Evolutionary conservation across 345 rosid genomes (phyloP), one percentile per base, ranked within the genome.

Genomic region (Psidium friedrichsthalianum): DNA sequence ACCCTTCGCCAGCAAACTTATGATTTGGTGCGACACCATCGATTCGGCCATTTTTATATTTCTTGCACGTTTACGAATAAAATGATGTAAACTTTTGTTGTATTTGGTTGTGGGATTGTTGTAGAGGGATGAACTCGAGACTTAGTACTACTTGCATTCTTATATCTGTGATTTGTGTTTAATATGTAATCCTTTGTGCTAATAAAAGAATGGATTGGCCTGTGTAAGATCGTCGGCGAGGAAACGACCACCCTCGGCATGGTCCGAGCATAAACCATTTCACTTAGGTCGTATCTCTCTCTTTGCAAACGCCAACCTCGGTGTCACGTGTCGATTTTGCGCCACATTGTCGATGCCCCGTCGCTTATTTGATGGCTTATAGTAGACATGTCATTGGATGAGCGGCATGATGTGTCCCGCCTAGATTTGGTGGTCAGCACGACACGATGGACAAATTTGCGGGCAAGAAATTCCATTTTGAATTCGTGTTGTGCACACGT

Each of bases 391-490:
- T 57, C 64, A 56, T 22, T 24, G 32, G 8, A 58, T n/a, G 64
- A 25, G 32, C 0, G 32, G 16, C 64, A 58, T 58, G 0, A 11
- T 58, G 29, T 58, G 64, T 25, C 32, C 64, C 15, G 1, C 8
- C 64, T 58, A 0, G 0, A 58, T 42, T 25, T 58, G 42, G 42
- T 58, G 8, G 32, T 12, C 6, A 11, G 64, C 32, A 25, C 42
- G 42, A 5, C 42, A 40, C 16, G 64, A 58, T n/a, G 64, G 64
- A 4, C 32, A 5, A 58, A 58, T n/a, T 25, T 29, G 29, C 7
- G 15, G 16, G 13, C 27, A 6, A n/a, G 16, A n/a, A 58, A 58
- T 58, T 58, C 16, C 64, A 25, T 1, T 58, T 25, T 1, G 5
- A 25, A n/a, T 25, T 5, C 21, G 6, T 42, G 44, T 4, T 6